Base-by-base conservation (phyloP, 768 basidiomycete genomes). In the Rubroboletus satanas region DNA sequence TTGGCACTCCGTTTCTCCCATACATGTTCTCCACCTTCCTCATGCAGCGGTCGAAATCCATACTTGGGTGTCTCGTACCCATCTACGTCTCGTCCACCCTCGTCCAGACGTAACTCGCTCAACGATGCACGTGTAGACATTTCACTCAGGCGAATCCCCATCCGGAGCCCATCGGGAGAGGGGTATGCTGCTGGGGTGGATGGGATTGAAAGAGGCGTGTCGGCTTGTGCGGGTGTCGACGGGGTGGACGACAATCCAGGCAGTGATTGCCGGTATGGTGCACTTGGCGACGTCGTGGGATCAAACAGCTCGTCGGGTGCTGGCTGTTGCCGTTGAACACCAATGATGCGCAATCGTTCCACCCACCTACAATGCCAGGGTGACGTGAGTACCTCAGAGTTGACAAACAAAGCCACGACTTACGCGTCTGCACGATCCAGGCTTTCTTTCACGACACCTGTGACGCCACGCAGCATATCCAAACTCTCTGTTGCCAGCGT, bases 381-480 rank as follows among this genome's bases (percentile, higher is more conserved):
- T 29, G 39, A 28, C 21, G 7, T 64, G 32, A 68, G 37, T 9
- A 48, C 21, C 28, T 29, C 41, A n/a, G 44, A 28, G 8, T 17
- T 3, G 9, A 39, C 23, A 0, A 35, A 50, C 43, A 32, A 48
- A n/a, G 28, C 3, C 38, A 58, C 14, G 8, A 81, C 85, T 42
- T 69, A 92, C 83, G 87, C 81, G 67, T 95, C 93, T 31, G 93
- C 93, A 51, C 87, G 77, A 67, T 94, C 92, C 69, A 95, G 74
- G 58, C 85, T 90, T 57, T 94, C 93, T 63, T 85, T 87, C 56
- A 95, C 88, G 23, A 95, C 90, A 5, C 82, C 79, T n/a, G 90
- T 90, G 29, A 94, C 90, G 29, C 89, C 84, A 29, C 86, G 78
- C 78, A 96, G 84, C 91, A 94, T 95, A 65, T 96, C 93, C 70